Evolutionary conservation across 1,139 yeast species (phyloP).

Genomic region (Candida anutae): DNA sequence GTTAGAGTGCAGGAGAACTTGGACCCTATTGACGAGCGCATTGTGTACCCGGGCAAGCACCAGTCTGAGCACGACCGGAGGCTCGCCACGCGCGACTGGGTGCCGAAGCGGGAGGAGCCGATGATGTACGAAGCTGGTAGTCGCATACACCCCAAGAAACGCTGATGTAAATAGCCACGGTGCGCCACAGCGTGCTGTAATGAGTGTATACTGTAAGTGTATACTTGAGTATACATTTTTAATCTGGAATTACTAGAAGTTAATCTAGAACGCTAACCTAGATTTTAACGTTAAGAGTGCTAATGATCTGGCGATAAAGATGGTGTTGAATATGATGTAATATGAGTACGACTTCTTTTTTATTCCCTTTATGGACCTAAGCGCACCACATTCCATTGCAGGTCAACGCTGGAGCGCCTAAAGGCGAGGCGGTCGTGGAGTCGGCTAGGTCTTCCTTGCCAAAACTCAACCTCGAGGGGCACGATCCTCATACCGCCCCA

Average conservation of each 20-base stretch:
- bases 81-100: constrained; percentile 52
- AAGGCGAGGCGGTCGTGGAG: constrained; percentile 85
- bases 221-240: too few species aligned
- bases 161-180: too few species aligned
- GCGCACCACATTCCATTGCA: constrained; percentile 57
- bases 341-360: too few species aligned
- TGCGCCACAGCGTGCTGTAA: too few species aligned
- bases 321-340: too few species aligned
- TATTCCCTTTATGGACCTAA: constrained; percentile 78
- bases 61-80: constrained; percentile 36
- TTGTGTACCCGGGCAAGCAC: constrained; percentile 70
- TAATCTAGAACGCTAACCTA: too few species aligned
- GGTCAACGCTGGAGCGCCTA: constrained; percentile 43
- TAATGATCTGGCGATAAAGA: too few species aligned
- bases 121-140: constrained; percentile 20
- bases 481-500: constrained; percentile 94
- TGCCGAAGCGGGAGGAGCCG: constrained; percentile 42
- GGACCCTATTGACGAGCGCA: constrained; percentile 53
- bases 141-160: too few species aligned
- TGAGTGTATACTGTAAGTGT: too few species aligned
- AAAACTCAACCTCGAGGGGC: constrained; percentile 88
- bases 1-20: constrained; percentile 41
- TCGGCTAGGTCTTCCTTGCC: constrained; percentile 93
- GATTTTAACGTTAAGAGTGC: too few species aligned
- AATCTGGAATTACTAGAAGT: too few species aligned